Evolutionary conservation across 257 asterid genomes (phyloP), one percentile per base, ranked within the genome.

Genomic region (Pogostemon cablin): DNA sequence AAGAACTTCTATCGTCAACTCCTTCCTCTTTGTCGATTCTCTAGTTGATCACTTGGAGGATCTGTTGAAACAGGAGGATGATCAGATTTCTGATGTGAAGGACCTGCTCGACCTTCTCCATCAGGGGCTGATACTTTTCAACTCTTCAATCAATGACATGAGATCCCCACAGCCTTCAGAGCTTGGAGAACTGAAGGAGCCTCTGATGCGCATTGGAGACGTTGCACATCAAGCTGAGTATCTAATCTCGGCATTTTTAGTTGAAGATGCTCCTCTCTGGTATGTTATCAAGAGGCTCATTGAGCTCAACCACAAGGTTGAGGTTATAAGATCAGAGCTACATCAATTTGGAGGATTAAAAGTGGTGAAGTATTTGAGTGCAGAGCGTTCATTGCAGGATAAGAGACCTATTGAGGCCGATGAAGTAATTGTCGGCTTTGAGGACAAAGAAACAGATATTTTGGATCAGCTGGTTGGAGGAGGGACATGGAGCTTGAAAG

Each of bases 141-240:
- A 15, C 17, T 15, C 17, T 15, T 15, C 17, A 15, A 15, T 15
- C 17, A 15, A 15, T 15, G 17, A 15, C 17, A 15, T 15, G 0
- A 15, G 17, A 15, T 15, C 53, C 0, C 68, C 49, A 15, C 37
- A 39, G 6, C 49, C 48, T 61, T 61, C 15, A 41, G 39, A 42
- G 25, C 20, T 63, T 46, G 54, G 9, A 63, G 68, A 63, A 44
- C 17, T 15, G 17, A 15, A 71, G 25, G 68, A 49, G 46, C 5
- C 34, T 38, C 47, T 38, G 63, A 12, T 47, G 25, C 9, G 20
- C 10, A 46, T 69, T 34, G 67, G 74, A 34, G 77, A 62, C 0
- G 57, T 10, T 50, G 84, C 62, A 4, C 74, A 53, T 53, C 77
- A 64, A 62, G 78, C 68, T 12, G 75, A 72, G 10, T 72, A 76